These are phyloP conservation scores for Suhomyces maxii DNA, from an alignment of 1,139 yeast genomes.

Conservation along the genomic window DNA sequence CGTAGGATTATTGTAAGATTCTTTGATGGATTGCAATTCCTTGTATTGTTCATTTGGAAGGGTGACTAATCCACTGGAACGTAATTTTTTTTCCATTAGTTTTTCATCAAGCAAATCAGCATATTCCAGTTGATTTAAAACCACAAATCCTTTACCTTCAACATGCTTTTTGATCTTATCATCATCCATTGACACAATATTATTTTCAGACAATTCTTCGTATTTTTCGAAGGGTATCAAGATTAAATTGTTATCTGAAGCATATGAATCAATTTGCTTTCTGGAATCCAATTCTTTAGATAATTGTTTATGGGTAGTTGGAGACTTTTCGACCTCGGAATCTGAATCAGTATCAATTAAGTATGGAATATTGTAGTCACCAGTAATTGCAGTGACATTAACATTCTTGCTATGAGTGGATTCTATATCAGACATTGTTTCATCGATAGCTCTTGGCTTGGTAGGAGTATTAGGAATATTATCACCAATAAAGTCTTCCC, in stretches of 20 bases:
- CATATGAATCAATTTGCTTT: slow-evolving; percentile 48
- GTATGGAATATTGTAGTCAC: slow-evolving; percentile 25
- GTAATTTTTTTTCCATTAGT: slow-evolving; percentile 34
- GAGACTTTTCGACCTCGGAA: slow-evolving; percentile 19
- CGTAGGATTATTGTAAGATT: slow-evolving; percentile 18
- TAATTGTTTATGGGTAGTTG: slow-evolving; percentile 12
- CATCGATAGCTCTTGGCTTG: slow-evolving; percentile 18
- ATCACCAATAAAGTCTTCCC: slow-evolving; percentile 46
- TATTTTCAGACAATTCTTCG: slow-evolving; percentile 31
- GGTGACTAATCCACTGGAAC: slow-evolving; percentile 35
- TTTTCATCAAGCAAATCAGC: slow-evolving; percentile 31
- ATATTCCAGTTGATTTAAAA: slow-evolving; percentile 29
- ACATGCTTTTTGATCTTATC: slow-evolving; percentile 25
- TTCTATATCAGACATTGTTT: slow-evolving; percentile 21
- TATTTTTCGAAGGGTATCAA: slow-evolving; percentile 51
- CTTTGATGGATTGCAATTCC: slow-evolving; percentile 15
- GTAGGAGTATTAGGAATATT: slow-evolving; percentile 26
- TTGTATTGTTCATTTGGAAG: slow-evolving; percentile 27
- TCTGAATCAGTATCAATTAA: slow-evolving; percentile 40
- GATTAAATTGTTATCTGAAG: slow-evolving; percentile 49
- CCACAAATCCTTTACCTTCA: slow-evolving; percentile 28
- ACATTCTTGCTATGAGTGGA: slow-evolving; percentile 17
- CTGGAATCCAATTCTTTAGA: slow-evolving; percentile 26
- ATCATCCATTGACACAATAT: slow-evolving; percentile 22
- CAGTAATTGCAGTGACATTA: slow-evolving; percentile 16